A percentile compares a stretch with the other conserved stretches of the same genome.
Evolutionary conservation across 2,329 filamentous ascomycete genomes (phyloP).

Genomic region (Fusarium sterilihyphosum): DNA sequence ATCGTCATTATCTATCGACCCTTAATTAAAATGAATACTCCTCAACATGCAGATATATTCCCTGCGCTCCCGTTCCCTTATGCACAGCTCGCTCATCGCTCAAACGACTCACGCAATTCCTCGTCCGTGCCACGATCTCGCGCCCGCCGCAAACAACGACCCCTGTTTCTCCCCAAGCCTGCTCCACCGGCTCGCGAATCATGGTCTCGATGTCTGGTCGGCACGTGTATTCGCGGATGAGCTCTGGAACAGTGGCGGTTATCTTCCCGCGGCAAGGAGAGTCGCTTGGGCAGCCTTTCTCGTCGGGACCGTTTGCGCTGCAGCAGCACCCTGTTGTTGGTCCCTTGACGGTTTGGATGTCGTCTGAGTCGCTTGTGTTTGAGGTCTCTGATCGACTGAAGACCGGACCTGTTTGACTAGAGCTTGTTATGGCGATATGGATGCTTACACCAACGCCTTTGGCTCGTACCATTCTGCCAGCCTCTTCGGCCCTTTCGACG

Average conservation of each 20-base stretch:
- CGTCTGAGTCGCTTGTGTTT: slow-evolving; percentile 34
- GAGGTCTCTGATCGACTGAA: slow-evolving; percentile 41
- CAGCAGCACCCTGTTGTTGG: slow-evolving; percentile 37
- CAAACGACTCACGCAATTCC: slow-evolving; percentile 64
- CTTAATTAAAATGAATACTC: slow-evolving; percentile 64
- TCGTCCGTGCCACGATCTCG: slow-evolving; percentile 61
- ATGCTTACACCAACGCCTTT: slow-evolving; percentile 61
- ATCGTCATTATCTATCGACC: neutral
- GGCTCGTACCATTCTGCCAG: slow-evolving; percentile 51
- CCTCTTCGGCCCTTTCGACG: slow-evolving; percentile 58
- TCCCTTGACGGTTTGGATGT: slow-evolving; percentile 25
- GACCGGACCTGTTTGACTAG: slow-evolving; percentile 11
- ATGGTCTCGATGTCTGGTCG: slow-evolving; percentile 63
- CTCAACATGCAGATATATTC: slow-evolving; percentile 68
- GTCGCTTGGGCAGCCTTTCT: slow-evolving; percentile 24
- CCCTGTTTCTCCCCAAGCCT: slow-evolving; percentile 68
- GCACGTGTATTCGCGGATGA: slow-evolving; percentile 55
- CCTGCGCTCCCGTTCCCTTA: slow-evolving; percentile 71
- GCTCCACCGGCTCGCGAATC: slow-evolving; percentile 65
- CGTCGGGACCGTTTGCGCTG: slow-evolving; percentile 14
- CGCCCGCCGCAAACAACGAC: slow-evolving; percentile 69
- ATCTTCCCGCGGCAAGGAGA: slow-evolving; percentile 18
- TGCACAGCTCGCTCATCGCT: slow-evolving; percentile 71
- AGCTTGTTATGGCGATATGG: slow-evolving; percentile 63
- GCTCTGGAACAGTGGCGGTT: slow-evolving; percentile 31